phyloP scores from a whole-genome alignment of 805 yeast species.

The Candida dajiaensis region DNA sequence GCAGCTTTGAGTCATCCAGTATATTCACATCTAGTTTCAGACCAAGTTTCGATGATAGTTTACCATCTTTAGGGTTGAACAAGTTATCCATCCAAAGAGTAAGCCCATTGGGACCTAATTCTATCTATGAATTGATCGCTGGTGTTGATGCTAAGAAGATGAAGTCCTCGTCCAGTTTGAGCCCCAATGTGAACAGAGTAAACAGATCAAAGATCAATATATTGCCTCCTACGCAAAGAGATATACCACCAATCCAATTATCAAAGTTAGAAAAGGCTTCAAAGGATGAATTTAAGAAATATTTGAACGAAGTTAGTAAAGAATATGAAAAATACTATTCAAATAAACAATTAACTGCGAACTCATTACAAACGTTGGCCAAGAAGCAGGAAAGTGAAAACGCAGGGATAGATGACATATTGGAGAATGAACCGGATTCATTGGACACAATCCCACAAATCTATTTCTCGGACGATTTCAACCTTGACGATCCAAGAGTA shows the following conservation, averaged over 20 bases:
- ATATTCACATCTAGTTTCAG: conserved; percentile 23
- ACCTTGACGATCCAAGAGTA: conserved; percentile 82
- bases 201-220: conserved; percentile 40
- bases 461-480: conserved; percentile 61
- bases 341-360: conserved; percentile 36
- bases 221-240: conserved; percentile 67
- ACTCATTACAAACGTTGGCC: conserved; percentile 18
- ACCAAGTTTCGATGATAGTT: conserved; percentile 30
- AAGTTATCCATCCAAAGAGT: conserved; percentile 32
- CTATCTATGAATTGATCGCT: conserved; percentile 70
- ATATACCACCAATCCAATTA: conserved; percentile 77
- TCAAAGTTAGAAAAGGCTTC: conserved; percentile 44
- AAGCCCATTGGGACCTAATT: conserved; percentile 64
- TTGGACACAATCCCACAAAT: conserved; percentile 57
- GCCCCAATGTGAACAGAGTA: conserved; percentile 24
- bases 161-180: conserved; percentile 15
- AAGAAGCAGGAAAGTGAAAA: conserved; percentile 11
- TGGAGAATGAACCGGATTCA: conserved; percentile 19
- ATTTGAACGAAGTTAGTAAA: conserved; percentile 35
- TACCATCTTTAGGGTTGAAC: conserved; percentile 34
- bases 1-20: conserved; percentile 28
- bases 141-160: conserved; percentile 43
- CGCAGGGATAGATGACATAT: conserved; percentile 7
- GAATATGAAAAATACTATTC: conserved; percentile 41
- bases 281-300: conserved; percentile 36